Percentiles rank a stretch among this genome's conserved stretches.
Evolutionary conservation across 164 flowering plant species (phyloP).

Genomic region (Aristolochia contorta): DNA sequence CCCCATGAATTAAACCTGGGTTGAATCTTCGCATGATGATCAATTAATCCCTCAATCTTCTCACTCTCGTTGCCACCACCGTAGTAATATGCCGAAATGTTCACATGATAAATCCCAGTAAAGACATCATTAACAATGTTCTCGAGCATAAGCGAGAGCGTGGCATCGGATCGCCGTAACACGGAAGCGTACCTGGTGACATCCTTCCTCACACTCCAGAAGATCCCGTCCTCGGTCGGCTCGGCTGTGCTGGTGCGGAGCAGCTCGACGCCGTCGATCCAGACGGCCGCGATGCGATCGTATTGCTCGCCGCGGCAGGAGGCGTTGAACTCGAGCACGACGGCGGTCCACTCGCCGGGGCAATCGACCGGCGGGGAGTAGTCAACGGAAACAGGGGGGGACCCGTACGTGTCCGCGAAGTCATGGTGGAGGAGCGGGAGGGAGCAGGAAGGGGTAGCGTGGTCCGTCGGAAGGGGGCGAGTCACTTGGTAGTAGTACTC

Average conservation of each 20-base stretch:
- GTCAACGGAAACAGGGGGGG: conserved; percentile 40
- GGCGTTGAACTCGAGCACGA: conserved; percentile 41
- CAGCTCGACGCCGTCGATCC: conserved; percentile 80
- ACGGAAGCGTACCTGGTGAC: conserved; percentile 62
- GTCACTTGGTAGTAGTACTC: conserved; percentile 30
- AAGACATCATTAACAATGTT: conserved; percentile 55
- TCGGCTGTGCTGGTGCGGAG: conserved; percentile 90
- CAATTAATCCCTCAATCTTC: not conserved
- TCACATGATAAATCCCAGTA: conserved; percentile 64
- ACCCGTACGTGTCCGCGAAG: conserved; percentile 51
- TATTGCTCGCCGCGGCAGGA: conserved; percentile 54
- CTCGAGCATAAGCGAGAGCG: conserved; percentile 69
- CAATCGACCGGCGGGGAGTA: conserved; percentile 58
- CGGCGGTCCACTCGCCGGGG: conserved; percentile 46
- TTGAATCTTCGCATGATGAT: no score
- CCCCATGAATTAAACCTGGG: conserved; percentile 3
- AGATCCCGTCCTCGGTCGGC: conserved; percentile 52
- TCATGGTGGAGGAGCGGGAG: conserved; percentile 37
- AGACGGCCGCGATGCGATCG: conserved; percentile 70
- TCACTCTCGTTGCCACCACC: not conserved
- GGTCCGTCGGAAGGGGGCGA: conserved; percentile 40
- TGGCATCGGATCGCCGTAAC: conserved; percentile 24
- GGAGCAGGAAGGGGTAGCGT: conserved; percentile 36
- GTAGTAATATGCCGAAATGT: conserved; percentile 36
- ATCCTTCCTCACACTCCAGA: conserved; percentile 76